Percentiles rank a stretch among this genome's conserved stretches.
Conservation (phyloP, 139 green algal species). For the Pseudopediastrum boryanum region DNA sequence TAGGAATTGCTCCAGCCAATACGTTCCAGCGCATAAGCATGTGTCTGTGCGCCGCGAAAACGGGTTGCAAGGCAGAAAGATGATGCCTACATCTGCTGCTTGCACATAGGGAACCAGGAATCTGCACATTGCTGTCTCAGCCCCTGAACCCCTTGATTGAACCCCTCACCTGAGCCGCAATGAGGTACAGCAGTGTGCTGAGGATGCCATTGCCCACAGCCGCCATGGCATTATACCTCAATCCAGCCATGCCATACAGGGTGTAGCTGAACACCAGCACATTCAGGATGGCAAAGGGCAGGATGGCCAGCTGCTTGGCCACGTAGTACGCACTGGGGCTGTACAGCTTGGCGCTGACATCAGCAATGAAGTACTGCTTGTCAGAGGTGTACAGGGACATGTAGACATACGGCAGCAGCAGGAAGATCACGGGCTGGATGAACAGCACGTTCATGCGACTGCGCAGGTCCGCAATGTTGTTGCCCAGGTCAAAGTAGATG, state of each 20-base stretch:
- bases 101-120: no score
- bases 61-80: no score
- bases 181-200: slow-evolving; percentile 48
- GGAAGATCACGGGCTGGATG: slow-evolving; percentile 55
- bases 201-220: slow-evolving; percentile 40
- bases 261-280: slow-evolving; percentile 47
- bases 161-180: slow-evolving; percentile 48
- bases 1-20: no score
- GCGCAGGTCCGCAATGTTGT: neutral
- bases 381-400: slow-evolving; percentile 69
- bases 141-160: no score
- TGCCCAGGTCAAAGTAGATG: slow-evolving; percentile 62
- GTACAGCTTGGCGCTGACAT: slow-evolving; percentile 63
- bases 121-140: no score
- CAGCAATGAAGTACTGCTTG: slow-evolving; percentile 66
- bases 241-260: slow-evolving; percentile 67
- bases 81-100: no score
- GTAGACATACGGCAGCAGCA: slow-evolving; percentile 73
- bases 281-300: slow-evolving; percentile 64
- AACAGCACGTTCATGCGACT: slow-evolving; percentile 65
- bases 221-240: slow-evolving; percentile 32
- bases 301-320: slow-evolving; percentile 58
- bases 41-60: no score
- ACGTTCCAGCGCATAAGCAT: no score
- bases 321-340: slow-evolving; percentile 61